Conservation (phyloP, 2,329 filamentous ascomycete genomes). For the Moelleriella libera region DNA sequence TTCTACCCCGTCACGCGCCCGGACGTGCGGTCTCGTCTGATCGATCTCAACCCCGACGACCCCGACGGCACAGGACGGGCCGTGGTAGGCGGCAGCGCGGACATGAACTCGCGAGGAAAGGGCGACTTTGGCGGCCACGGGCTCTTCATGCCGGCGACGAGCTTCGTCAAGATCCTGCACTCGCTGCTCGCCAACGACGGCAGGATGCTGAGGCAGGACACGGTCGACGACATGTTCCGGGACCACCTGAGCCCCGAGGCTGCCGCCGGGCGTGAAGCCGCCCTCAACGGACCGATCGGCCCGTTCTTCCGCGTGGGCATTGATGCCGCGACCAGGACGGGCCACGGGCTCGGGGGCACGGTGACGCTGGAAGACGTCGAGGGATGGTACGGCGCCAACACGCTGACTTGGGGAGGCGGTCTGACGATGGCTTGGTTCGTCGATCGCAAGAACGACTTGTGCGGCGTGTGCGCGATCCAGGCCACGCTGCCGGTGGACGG, state of each 20-base stretch:
- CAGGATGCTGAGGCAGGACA: slow-evolving; percentile 26
- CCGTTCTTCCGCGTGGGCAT: slow-evolving; percentile 21
- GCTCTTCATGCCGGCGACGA: slow-evolving; percentile 18
- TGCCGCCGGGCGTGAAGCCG: slow-evolving; percentile 11
- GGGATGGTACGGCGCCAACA: slow-evolving; percentile 27
- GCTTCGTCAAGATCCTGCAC: slow-evolving; percentile 19
- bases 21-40: slow-evolving; percentile 12
- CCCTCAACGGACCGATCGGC: slow-evolving; percentile 16
- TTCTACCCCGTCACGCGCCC: slow-evolving; percentile 21
- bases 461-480: slow-evolving; percentile 25
- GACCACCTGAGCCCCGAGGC: slow-evolving; percentile 18
- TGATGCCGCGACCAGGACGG: slow-evolving; percentile 15
- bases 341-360: slow-evolving; percentile 26
- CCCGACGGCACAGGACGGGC: slow-evolving; percentile 18
- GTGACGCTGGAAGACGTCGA: slow-evolving; percentile 24
- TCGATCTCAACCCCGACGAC: slow-evolving; percentile 23
- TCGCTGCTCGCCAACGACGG: slow-evolving; percentile 34
- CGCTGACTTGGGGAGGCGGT: slow-evolving; percentile 31
- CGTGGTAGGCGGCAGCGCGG: slow-evolving; percentile 17
- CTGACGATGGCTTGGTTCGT: slow-evolving; percentile 32
- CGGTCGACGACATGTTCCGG: slow-evolving; percentile 28
- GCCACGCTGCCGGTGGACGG: slow-evolving; percentile 18
- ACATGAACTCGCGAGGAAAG: slow-evolving; percentile 15
- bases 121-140: slow-evolving; percentile 32
- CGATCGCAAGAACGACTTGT: slow-evolving; percentile 30